Evolutionary conservation across 1,284 basidiomycete genomes (phyloP).

Genomic region (Pyrrhoderma lamaoense): DNA sequence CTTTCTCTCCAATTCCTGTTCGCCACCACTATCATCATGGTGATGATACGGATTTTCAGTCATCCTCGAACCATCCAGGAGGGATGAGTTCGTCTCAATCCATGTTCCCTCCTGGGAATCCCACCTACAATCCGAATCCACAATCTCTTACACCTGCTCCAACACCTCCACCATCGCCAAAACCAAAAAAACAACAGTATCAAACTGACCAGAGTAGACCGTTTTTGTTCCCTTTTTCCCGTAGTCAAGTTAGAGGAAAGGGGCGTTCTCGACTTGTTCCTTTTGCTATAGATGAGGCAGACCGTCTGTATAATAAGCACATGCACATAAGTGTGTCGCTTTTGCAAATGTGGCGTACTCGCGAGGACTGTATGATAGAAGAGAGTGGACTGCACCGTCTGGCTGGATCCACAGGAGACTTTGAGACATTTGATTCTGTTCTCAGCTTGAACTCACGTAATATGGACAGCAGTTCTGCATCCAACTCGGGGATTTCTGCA

Average conservation of each 20-base stretch:
- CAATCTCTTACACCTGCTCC: conserved; percentile 84
- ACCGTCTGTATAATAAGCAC: conserved; percentile 83
- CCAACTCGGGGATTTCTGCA: not conserved
- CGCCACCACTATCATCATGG: conserved; percentile 82
- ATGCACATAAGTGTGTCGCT: conserved; percentile 87
- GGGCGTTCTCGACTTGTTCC: conserved; percentile 59
- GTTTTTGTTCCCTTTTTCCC: conserved; percentile 93
- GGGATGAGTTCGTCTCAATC: conserved; percentile 25
- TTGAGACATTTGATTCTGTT: conserved; percentile 39
- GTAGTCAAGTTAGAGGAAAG: conserved; percentile 39
- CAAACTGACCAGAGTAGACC: conserved; percentile 95
- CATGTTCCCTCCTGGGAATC: conserved; percentile 40
- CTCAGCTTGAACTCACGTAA: conserved; percentile 11
- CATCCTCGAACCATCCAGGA: conserved; percentile 25
- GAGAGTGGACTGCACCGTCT: conserved; percentile 87
- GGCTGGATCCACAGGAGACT: conserved; percentile 54
- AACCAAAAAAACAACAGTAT: conserved; percentile 97
- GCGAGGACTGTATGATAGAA: conserved; percentile 90
- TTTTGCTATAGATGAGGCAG: conserved; percentile 93
- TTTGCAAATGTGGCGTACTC: conserved; percentile 90
- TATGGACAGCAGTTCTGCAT: not conserved
- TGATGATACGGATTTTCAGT: conserved; percentile 51
- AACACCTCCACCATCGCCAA: conserved; percentile 81
- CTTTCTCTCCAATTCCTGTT: conserved; percentile 87
- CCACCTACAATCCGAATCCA: conserved; percentile 41